Base-by-base conservation (phyloP, 2,329 filamentous ascomycete species). In the Aureobasidium sp. region DNA sequence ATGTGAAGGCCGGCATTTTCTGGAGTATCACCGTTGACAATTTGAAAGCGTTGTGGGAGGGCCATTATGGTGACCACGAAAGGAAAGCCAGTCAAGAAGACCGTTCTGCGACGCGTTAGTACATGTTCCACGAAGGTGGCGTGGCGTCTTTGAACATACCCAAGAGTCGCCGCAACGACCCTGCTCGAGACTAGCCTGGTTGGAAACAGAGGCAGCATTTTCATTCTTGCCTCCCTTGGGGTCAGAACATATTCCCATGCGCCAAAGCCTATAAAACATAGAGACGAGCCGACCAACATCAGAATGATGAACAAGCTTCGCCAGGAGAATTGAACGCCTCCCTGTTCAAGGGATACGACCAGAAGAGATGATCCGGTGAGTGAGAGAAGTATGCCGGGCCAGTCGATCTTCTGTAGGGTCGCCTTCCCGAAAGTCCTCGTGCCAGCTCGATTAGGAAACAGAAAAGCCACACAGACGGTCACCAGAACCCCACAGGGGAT, bases 61-160 rank as follows among this genome's bases (percentile, higher is more conserved):
- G 47, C 39, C 39, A 62, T 47, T 29, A 62, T 58, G n/a, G 61
- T 62, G 6, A 56, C 45, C 25, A 62, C 51, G 20, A 62, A 62
- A 9, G 61, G 51, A 39, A 58, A 49, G n/a, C 53, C 61, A 45
- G 52, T 44, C 17, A 62, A 48, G 44, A 58, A 58, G 6, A 53
- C 59, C 4, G 61, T 62, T n/a, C 51, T 56, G 9, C 27, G n/a
- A 14, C 7, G 31, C 3, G 8, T 53, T n/a, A 52, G 48, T 14
- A 47, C 25, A n/a, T 22, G 25, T 45, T 11, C n/a, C 3, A n/a
- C 15, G 15, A 15, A 39, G 2, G 37, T 12, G 31, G 51, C 14
- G 34, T 11, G 31, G 51, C 14, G 34, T 11, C 12, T 29, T 9
- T 15, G 7, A 9, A 55, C 62, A 47, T 56, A 48, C 61, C 45